Evolutionary conservation across 495 filamentous ascomycete genomes (phyloP), one percentile per base, ranked within the genome.

Genomic region (Cryomyces antarcticus): DNA sequence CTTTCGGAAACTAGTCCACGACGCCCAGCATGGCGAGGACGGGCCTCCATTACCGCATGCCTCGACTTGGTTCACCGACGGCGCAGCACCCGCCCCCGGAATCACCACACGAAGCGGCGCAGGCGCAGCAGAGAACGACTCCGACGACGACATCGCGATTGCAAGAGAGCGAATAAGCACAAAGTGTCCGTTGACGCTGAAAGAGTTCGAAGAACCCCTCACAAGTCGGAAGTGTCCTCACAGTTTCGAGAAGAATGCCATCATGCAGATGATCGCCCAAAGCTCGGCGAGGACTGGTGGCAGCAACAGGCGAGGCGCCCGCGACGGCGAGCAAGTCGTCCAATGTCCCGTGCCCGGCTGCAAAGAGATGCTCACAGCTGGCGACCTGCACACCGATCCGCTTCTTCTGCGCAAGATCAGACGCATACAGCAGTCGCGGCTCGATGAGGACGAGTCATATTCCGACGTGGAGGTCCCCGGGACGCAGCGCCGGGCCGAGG

Each of bases 211-310:
- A 28, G 72, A 88, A 38, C 86, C 86, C 0, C 66, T 69, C 46
- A 86, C 71, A n/a, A 84, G 73, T 57, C 69, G 60, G 4, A 78
- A 79, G 49, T 94, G 86, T 62, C 75, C 70, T 6, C 86, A 94
- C 56, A 81, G 70, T 6, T 93, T 93, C 57, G 79, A 94, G 58
- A 77, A 72, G 49, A 50, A 59, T 3, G 81, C 82, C 5, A 82
- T 93, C 44, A 28, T 71, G 31, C 63, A 70, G 10, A 78, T 82
- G 61, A 70, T 13, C 41, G 1, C 48, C 35, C 24, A 30, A 33
- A n/a, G 65, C 64, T 31, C 12, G 31, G 45, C 30, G 33, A 45
- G 31, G 31, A 28, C 7, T 34, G 36, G 28, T 36, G 30, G 12
- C 6, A 24, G 17, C 17, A 24, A 24, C 17, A 24, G 17, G 42